Evolutionary conservation across 345 rosid genomes (phyloP).

Genomic region (Erysimum cheiranthoides): DNA sequence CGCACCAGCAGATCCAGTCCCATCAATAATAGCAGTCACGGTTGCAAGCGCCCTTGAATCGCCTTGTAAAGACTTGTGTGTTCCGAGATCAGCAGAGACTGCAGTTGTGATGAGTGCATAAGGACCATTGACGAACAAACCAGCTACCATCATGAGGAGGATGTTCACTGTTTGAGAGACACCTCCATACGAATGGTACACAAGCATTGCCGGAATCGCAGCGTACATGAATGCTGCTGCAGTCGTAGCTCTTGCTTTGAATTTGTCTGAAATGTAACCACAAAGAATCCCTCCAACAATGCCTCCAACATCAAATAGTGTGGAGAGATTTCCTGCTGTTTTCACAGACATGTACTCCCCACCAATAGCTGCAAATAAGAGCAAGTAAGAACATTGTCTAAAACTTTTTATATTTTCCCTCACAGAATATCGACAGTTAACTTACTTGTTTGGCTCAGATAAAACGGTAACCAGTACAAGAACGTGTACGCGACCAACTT

Average conservation of each 20-base stretch:
- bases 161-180: constrained; percentile 66
- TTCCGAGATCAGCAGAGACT: constrained; percentile 95
- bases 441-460: constrained; percentile 85
- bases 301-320: constrained; percentile 92
- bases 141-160: constrained; percentile 83
- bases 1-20: constrained; percentile 94
- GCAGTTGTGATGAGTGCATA: constrained; percentile 98
- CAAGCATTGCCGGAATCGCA: constrained; percentile 84
- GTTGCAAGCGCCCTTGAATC: constrained; percentile 95
- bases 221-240: constrained; percentile 87
- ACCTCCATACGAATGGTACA: constrained; percentile 74
- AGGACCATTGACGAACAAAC: constrained; percentile 89
- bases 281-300: constrained; percentile 85
- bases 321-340: constrained; percentile 93
- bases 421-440: neutral
- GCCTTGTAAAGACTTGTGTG: constrained; percentile 82
- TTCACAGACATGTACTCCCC: constrained; percentile 88
- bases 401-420: neutral
- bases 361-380: constrained; percentile 72
- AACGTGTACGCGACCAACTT: constrained; percentile 94
- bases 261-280: constrained; percentile 85
- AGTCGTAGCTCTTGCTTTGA: constrained; percentile 78
- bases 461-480: constrained; percentile 92
- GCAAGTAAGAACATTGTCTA: constrained; percentile 14
- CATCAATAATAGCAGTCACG: constrained; percentile 92